Evolutionary conservation across 163 green algal species (phyloP), one percentile per base, ranked within the genome.

Genomic region (Chlamydomonas reinhardtii): DNA sequence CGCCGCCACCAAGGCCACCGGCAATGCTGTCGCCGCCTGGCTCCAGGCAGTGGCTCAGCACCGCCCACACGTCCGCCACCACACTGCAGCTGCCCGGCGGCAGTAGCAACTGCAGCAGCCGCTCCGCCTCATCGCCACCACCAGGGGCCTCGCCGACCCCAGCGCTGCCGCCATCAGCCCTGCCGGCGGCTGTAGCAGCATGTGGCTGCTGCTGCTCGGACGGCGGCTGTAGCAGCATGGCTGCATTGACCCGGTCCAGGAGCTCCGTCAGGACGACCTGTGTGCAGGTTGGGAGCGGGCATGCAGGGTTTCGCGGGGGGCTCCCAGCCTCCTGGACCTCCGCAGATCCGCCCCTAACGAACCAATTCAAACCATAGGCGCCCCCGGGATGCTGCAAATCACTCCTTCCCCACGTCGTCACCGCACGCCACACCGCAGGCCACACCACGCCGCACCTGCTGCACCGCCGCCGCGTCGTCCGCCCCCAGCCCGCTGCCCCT

Each of bases 261-360:
- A 85, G 79, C 52, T 85, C 68, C 25, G 79, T 78, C 1, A 85
- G 68, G 2, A 85, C 79, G 24, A 85, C 79, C 79, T 85, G 66
- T 4, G 39, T 5, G 31, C 17, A 8, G 37, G 31, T 8, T 12
- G 24, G 22, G 12, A 76, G 35, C 14, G 37, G 35, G 35, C n/a
- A n/a, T n/a, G n/a, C n/a, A n/a, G n/a, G n/a, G n/a, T n/a, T n/a
- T n/a, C n/a, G n/a, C n/a, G n/a, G n/a, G n/a, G n/a, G n/a, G n/a
- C n/a, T n/a, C n/a, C n/a, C n/a, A n/a, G n/a, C n/a, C n/a, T n/a
- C n/a, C n/a, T n/a, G n/a, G n/a, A n/a, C n/a, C n/a, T n/a, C n/a
- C n/a, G n/a, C n/a, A n/a, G n/a, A n/a, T n/a, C n/a, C n/a, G n/a
- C n/a, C n/a, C n/a, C n/a, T n/a, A n/a, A n/a, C n/a, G n/a, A n/a